Evolutionary conservation across 805 yeast genomes (phyloP).

Genomic region (Saccharomycopsis capsularis): DNA sequence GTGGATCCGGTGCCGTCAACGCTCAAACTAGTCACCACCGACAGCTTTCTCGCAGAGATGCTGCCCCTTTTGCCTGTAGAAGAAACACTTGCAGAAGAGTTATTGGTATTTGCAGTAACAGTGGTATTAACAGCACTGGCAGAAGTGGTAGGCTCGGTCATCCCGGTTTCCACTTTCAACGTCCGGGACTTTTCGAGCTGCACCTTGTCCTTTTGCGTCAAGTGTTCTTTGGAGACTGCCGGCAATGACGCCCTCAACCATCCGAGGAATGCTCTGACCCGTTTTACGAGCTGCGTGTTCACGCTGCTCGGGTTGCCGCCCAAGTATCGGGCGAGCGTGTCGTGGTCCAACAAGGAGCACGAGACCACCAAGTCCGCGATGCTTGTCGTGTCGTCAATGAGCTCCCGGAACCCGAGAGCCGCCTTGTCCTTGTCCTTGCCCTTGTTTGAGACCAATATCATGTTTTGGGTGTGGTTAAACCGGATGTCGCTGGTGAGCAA

Average conservation of each 20-base stretch:
- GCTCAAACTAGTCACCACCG: too few species aligned
- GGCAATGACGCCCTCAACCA: conserved; percentile 3
- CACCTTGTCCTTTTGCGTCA: conserved; percentile 15
- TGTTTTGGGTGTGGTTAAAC: conserved; percentile 6
- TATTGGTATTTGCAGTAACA: too few species aligned
- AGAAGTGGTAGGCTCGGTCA: too few species aligned
- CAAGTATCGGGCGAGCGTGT: not conserved
- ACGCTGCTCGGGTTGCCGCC: not conserved
- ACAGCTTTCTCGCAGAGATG: too few species aligned
- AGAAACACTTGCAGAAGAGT: too few species aligned
- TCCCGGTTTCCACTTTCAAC: not conserved
- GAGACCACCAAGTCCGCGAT: not conserved
- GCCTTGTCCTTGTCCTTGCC: not conserved
- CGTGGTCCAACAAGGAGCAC: too few species aligned
- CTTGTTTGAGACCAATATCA: not conserved
- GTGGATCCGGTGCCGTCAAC: too few species aligned
- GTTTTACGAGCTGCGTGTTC: not conserved
- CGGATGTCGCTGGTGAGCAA: conserved; percentile 5
- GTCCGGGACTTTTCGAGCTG: conserved; percentile 8
- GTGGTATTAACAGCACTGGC: too few species aligned
- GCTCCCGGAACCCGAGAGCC: not conserved
- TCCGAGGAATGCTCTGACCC: not conserved
- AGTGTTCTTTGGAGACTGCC: conserved; percentile 1
- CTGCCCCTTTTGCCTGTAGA: too few species aligned
- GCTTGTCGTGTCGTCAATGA: not conserved